Percentiles rank a stretch among this genome's conserved stretches.
phyloP scores from a whole-genome alignment of 169 alveolate genomes.

The Blepharisma undulans region DNA sequence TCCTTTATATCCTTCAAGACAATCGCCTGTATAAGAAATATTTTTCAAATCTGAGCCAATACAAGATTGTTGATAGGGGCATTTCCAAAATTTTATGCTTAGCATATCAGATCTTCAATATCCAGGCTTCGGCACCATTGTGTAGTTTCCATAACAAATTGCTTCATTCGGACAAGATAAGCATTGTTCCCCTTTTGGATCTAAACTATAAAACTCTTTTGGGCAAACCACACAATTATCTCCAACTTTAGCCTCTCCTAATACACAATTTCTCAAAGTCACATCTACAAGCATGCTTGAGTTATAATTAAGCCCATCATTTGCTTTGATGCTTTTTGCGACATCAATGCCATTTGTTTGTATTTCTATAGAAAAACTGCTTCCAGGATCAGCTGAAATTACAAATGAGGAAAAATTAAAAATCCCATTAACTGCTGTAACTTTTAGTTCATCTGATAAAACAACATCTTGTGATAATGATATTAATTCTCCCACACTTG shows the following conservation, averaged over 20 bases:
- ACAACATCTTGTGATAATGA: background rate
- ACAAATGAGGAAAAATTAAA: background rate
- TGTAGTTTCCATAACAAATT: conserved; percentile 55
- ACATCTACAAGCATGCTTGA: background rate
- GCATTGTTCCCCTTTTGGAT: background rate
- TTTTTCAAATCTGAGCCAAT: conserved; percentile 40
- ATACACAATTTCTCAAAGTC: background rate
- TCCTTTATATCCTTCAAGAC: conserved; percentile 35
- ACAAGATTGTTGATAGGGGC: conserved; percentile 45
- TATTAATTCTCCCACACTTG: background rate
- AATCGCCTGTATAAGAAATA: background rate
- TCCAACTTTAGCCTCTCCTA: conserved; percentile 2
- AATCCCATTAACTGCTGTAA: background rate
- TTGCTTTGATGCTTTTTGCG: background rate
- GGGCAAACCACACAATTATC: background rate
- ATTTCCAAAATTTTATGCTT: conserved; percentile 38
- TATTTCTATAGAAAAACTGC: background rate
- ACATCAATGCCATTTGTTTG: conserved; percentile 5
- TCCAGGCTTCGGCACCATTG: conserved; percentile 57
- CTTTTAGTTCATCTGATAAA: background rate
- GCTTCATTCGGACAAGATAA: conserved; percentile 44
- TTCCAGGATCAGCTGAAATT: background rate
- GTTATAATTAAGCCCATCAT: background rate
- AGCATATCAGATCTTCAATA: conserved; percentile 54
- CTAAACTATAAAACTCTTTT: background rate